Base-by-base conservation (phyloP, 139 green algal species). In the Tetraselmis chui region DNA sequence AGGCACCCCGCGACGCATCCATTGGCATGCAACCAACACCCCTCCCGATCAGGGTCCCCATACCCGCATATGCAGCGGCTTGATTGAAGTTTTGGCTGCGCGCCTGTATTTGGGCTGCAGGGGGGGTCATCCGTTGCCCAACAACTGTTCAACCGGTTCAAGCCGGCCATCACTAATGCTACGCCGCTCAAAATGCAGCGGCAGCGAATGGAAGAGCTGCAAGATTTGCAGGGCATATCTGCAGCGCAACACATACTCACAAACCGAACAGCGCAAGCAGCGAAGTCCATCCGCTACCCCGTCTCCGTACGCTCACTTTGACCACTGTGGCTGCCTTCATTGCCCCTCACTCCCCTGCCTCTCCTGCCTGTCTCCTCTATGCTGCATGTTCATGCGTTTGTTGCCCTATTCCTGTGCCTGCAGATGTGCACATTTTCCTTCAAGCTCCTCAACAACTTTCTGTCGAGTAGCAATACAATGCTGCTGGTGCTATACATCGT, bases 361-460 rank as follows among this genome's bases (percentile, higher is more conserved):
- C 45, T 25, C 45, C 45, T 67, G 45, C 45, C 45, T 18, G n/a
- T n/a, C n/a, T n/a, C n/a, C n/a, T n/a, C n/a, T n/a, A n/a, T n/a
- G n/a, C n/a, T n/a, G n/a, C n/a, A n/a, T n/a, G n/a, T n/a, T n/a
- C n/a, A n/a, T n/a, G n/a, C n/a, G n/a, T n/a, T n/a, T n/a, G n/a
- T n/a, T n/a, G n/a, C n/a, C n/a, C n/a, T n/a, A n/a, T n/a, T n/a
- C n/a, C n/a, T n/a, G n/a, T n/a, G n/a, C n/a, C n/a, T n/a, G n/a
- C 59, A 59, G 29, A 81, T 97, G 79, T 94, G 85, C 78, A 67
- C 83, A n/a, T 95, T 93, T 78, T 90, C 87, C 32, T 93, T 94
- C 76, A 90, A 97, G 75, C 87, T 98, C 83, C 88, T 98, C 18
- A 84, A 93, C 75, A 83, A 87, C 76, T 95, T 92, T 89, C 86